Evolutionary conservation across 306 rosid species (phyloP).

Genomic region (Myrica gale): DNA sequence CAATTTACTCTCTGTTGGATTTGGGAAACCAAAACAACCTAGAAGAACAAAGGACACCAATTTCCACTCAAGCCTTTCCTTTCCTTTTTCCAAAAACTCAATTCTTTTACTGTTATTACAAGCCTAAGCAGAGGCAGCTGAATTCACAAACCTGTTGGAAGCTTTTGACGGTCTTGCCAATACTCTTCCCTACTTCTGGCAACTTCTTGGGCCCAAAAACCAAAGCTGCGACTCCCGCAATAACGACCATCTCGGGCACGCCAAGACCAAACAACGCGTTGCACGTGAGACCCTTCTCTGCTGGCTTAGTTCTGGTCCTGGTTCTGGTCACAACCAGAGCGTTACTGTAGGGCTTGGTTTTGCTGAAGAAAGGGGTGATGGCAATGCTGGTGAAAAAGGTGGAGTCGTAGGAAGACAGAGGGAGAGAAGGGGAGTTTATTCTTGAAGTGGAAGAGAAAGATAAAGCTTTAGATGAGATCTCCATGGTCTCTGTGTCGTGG

Average conservation of each 20-base stretch:
- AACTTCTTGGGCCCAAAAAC: slow-evolving; percentile 92
- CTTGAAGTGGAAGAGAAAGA: slow-evolving; percentile 40
- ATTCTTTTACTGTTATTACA: background rate
- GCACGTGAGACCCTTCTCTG: slow-evolving; percentile 56
- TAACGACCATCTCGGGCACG: slow-evolving; percentile 82
- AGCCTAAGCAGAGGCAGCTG: slow-evolving; percentile 1
- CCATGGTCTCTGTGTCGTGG: slow-evolving; percentile 39
- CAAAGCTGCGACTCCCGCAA: slow-evolving; percentile 89
- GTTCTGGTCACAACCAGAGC: slow-evolving; percentile 24
- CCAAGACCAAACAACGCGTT: slow-evolving; percentile 91
- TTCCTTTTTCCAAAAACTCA: background rate
- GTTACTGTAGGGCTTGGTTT: slow-evolving; percentile 22
- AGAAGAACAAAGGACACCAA: background rate
- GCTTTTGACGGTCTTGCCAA: slow-evolving; percentile 94
- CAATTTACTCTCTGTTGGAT: background rate
- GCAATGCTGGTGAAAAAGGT: slow-evolving; percentile 35
- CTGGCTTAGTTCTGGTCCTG: slow-evolving; percentile 28
- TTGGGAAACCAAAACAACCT: background rate
- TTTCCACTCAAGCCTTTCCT: background rate
- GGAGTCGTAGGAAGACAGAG: slow-evolving; percentile 47
- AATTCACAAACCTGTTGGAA: slow-evolving; percentile 73
- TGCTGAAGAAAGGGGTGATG: slow-evolving; percentile 29
- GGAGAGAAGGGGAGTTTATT: slow-evolving; percentile 22
- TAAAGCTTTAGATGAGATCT: slow-evolving; percentile 45
- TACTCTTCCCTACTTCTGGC: slow-evolving; percentile 95